Conservation (phyloP, 2,329 filamentous ascomycete species). For the Microdochium nivale region DNA sequence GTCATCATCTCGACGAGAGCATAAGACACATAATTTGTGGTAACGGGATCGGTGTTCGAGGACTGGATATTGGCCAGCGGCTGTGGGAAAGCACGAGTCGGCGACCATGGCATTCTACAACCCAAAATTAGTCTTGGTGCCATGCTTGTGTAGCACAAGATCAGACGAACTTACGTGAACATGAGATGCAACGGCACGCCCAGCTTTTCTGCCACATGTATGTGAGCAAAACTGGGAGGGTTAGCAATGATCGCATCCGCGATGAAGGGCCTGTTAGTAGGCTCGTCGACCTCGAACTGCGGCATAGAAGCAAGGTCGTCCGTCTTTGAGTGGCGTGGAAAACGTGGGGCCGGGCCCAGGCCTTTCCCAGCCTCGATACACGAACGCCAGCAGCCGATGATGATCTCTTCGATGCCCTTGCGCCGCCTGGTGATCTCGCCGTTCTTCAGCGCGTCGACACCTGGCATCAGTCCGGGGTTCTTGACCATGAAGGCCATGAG, state of each 20-base stretch:
- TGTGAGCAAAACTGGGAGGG: constrained; percentile 56
- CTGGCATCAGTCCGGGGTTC: constrained; percentile 66
- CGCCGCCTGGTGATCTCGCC: constrained; percentile 61
- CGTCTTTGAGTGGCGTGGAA: constrained; percentile 18
- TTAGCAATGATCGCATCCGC: constrained; percentile 39
- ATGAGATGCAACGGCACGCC: constrained; percentile 62
- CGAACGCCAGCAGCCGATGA: constrained; percentile 65
- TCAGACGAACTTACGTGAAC: constrained; percentile 48
- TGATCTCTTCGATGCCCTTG: constrained; percentile 58
- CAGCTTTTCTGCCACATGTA: constrained; percentile 56
- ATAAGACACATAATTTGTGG: constrained; percentile 72
- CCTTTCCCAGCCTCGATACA: constrained; percentile 66
- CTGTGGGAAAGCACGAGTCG: constrained; percentile 78
- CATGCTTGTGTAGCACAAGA: background rate
- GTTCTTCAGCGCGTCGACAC: constrained; percentile 55
- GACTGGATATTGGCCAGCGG: constrained; percentile 72
- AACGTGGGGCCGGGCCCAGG: constrained; percentile 30
- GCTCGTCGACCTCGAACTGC: constrained; percentile 6
- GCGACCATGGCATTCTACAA: constrained; percentile 70
- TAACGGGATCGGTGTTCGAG: constrained; percentile 56
- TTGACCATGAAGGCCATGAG: constrained; percentile 62
- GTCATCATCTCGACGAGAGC: constrained; percentile 84
- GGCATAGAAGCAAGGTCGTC: constrained; percentile 4
- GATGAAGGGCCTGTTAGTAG: constrained; percentile 18
- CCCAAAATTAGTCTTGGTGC: background rate